phyloP scores from a whole-genome alignment of 352 stramenopile species.

The Pelagophyceae sp. region DNA sequence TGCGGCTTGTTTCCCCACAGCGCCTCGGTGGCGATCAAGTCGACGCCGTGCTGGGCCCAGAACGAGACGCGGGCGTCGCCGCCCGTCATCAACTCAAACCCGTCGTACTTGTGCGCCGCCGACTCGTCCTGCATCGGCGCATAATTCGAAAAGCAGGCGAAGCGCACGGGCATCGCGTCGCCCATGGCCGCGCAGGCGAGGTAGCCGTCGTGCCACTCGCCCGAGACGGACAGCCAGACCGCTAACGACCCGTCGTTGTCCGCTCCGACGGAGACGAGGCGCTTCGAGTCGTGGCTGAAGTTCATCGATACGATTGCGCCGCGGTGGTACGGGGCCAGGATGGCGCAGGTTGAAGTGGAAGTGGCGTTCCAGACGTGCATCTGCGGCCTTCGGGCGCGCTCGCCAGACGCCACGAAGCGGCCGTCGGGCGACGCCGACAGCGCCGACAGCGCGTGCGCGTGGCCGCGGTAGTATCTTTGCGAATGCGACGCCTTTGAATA shows the following conservation, averaged over 20 bases:
- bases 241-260: constrained; percentile 43
- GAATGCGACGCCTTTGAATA: constrained; percentile 29
- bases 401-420: constrained; percentile 37
- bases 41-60: constrained; percentile 29
- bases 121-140: constrained; percentile 24
- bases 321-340: constrained; percentile 43
- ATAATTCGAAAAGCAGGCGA: constrained; percentile 22
- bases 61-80: constrained; percentile 37
- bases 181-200: constrained; percentile 28
- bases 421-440: constrained; percentile 26
- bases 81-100: constrained; percentile 32
- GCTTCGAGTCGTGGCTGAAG: constrained; percentile 53
- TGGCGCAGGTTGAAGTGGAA: constrained; percentile 32
- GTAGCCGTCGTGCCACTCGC: constrained; percentile 43
- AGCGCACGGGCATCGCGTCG: constrained; percentile 25
- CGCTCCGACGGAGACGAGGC: constrained; percentile 40
- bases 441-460: constrained; percentile 28
- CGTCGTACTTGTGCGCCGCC: constrained; percentile 20
- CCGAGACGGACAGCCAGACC: constrained; percentile 36
- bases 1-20: background rate
- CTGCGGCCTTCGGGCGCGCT: constrained; percentile 22
- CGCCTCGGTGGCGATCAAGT: background rate
- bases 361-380: constrained; percentile 40
- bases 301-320: constrained; percentile 60
- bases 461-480: constrained; percentile 32